Evolutionary conservation across 371 early-diverging fungal genomes (phyloP).

Genomic region (Lichtheimia ramosa): DNA sequence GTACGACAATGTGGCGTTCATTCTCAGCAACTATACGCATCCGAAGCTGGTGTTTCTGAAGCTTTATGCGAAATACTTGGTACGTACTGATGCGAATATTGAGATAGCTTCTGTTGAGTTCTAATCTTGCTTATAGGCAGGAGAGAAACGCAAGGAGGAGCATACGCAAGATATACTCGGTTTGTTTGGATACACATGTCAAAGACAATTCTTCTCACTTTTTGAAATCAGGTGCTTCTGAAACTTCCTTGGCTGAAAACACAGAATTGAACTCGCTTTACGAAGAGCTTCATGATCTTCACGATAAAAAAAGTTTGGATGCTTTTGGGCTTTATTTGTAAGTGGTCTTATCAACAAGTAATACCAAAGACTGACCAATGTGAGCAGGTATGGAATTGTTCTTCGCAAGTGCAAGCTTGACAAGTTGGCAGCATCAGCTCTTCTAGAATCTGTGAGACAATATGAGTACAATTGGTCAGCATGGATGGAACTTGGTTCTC

Average conservation of each 20-base stretch:
- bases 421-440: conserved; percentile 53
- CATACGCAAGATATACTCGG: conserved; percentile 58
- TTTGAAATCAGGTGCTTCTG: conserved; percentile 37
- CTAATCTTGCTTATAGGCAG: conserved; percentile 35
- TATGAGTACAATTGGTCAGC: conserved; percentile 91
- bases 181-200: conserved; percentile 1
- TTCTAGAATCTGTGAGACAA: conserved; percentile 64
- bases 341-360: conserved; percentile 4
- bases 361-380: not conserved
- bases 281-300: conserved; percentile 46
- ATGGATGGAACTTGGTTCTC: conserved; percentile 77
- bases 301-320: conserved; percentile 51
- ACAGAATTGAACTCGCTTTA: conserved; percentile 47
- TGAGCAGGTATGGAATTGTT: conserved; percentile 55
- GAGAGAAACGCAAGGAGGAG: conserved; percentile 64
- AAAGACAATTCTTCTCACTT: not conserved
- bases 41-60: conserved; percentile 63
- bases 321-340: conserved; percentile 72
- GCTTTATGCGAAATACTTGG: conserved; percentile 70
- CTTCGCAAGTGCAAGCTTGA: conserved; percentile 44
- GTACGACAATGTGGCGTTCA: conserved; percentile 59
- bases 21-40: conserved; percentile 46
- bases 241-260: conserved; percentile 46
- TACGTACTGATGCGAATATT: conserved; percentile 13
- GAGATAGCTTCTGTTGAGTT: not conserved